phyloP scores from a whole-genome alignment of 2,329 filamentous ascomycete species.

The Zymoseptoria pseudotritici region DNA sequence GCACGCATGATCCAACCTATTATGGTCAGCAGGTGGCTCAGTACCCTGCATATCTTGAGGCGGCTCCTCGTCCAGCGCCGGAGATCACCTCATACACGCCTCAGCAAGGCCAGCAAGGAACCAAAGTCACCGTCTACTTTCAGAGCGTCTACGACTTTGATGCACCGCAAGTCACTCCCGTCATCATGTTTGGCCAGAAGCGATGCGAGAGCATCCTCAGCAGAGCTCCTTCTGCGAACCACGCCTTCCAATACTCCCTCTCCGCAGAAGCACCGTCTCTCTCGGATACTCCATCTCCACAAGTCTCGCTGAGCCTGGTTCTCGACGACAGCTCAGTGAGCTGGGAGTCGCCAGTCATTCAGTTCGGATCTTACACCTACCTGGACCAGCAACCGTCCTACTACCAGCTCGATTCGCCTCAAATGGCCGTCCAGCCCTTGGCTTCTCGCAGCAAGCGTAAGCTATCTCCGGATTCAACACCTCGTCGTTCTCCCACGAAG shows the following conservation, averaged over 20 bases:
- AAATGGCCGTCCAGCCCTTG: slow-evolving; percentile 15
- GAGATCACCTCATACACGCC: slow-evolving; percentile 66
- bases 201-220: slow-evolving; percentile 61
- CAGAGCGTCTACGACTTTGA: slow-evolving; percentile 66
- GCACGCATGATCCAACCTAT: slow-evolving; percentile 43
- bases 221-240: slow-evolving; percentile 48
- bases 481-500: slow-evolving; percentile 40
- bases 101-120: slow-evolving; percentile 58
- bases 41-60: slow-evolving; percentile 59
- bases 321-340: slow-evolving; percentile 44
- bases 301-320: slow-evolving; percentile 52
- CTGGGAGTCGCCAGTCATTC: slow-evolving; percentile 38
- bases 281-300: slow-evolving; percentile 48
- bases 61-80: slow-evolving; percentile 52
- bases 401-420: slow-evolving; percentile 25
- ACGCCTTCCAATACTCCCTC: slow-evolving; percentile 62
- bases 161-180: slow-evolving; percentile 44
- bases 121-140: slow-evolving; percentile 65
- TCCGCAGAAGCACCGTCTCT: slow-evolving; percentile 64
- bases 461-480: slow-evolving; percentile 44
- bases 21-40: slow-evolving; percentile 47
- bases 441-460: slow-evolving; percentile 48
- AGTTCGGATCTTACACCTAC: slow-evolving; percentile 57
- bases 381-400: slow-evolving; percentile 21
- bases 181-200: slow-evolving; percentile 72